Evolutionary conservation across 306 rosid species (phyloP), one percentile per base, ranked within the genome.

Genomic region (Adenanthera pavonina): DNA sequence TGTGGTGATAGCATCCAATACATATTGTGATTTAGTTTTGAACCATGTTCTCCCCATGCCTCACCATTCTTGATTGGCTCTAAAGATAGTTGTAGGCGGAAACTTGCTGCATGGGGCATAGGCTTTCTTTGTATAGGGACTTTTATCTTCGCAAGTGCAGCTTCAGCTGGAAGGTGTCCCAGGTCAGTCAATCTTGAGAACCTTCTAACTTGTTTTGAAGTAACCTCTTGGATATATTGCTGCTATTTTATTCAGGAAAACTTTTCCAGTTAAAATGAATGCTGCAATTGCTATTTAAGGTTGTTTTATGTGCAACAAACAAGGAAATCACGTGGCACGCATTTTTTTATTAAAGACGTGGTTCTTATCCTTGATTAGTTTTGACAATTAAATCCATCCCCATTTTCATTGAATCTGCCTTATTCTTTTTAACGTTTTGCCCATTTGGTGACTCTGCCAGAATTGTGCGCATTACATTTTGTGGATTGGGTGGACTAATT

Each of bases 91-190:
- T 48, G 72, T 59, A 87, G 97, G 89, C 85, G 97, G 83, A 88
- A 88, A 80, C 78, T 83, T 35, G 93, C 94, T 72, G 86, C 87
- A 67, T 86, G 97, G 97, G 80, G 91, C 79, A 93, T 93, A 78
- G 61, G 84, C 70, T 70, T 89, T 81, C 78, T 90, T 56, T 93
- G 97, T 54, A 15, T 88, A 35, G 97, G 97, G 75, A 67, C 81
- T 82, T 80, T 90, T 80, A 69, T 88, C 75, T 69, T 91, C 73
- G 72, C 92, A 7, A 71, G 72, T 75, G 85, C 90, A 16, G 92
- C 94, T 90, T 89, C 93, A 78, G 89, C 82, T 17, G 84, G 84
- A 25, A 35, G 82, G 72, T 81, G 85, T 78, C 89, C 97, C 77
- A 86, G 94, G 97, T 91, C 68, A 35, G 89, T 82, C 67, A 43